Percentiles rank a stretch among this genome's conserved stretches.
Evolutionary conservation across 106 monocot genomes (phyloP).

Genomic region (Platanthera guangdongensis): DNA sequence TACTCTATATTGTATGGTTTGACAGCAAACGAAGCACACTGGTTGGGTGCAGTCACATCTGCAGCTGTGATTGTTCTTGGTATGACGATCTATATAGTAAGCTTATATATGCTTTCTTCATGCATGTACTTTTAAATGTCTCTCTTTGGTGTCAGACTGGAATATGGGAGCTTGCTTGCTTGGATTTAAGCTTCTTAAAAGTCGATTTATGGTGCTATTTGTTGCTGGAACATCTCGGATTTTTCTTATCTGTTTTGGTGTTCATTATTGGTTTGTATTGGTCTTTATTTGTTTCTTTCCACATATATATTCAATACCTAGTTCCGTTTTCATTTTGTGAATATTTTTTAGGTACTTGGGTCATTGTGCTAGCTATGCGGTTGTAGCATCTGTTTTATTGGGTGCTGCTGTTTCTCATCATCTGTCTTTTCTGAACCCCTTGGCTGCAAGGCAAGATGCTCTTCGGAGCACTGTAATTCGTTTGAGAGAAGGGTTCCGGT

Average conservation of each 20-base stretch:
- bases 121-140: background rate
- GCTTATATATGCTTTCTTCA: background rate
- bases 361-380: conserved; percentile 92
- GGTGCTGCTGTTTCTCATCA: conserved; percentile 73
- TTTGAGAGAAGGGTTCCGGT: conserved; percentile 79
- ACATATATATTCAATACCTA: background rate
- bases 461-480: conserved; percentile 87
- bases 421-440: conserved; percentile 63
- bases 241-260: conserved; percentile 98
- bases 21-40: conserved; percentile 85
- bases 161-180: conserved; percentile 85
- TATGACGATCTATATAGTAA: conserved; percentile 13
- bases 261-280: conserved; percentile 76
- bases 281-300: conserved; percentile 1
- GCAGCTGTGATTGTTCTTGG: conserved; percentile 79
- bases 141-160: conserved; percentile 58
- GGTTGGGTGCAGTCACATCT: conserved; percentile 87
- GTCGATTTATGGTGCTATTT: conserved; percentile 59
- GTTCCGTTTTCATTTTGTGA: conserved; percentile 1
- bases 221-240: conserved; percentile 85
- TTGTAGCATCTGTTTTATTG: conserved; percentile 86
- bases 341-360: conserved; percentile 69
- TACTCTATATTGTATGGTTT: conserved; percentile 88
- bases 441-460: conserved; percentile 86
- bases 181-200: conserved; percentile 81